A percentile compares a stretch with the other conserved stretches of the same genome.
phyloP scores from a whole-genome alignment of 495 filamentous ascomycete species.

The Aspergillus ellipticus region DNA sequence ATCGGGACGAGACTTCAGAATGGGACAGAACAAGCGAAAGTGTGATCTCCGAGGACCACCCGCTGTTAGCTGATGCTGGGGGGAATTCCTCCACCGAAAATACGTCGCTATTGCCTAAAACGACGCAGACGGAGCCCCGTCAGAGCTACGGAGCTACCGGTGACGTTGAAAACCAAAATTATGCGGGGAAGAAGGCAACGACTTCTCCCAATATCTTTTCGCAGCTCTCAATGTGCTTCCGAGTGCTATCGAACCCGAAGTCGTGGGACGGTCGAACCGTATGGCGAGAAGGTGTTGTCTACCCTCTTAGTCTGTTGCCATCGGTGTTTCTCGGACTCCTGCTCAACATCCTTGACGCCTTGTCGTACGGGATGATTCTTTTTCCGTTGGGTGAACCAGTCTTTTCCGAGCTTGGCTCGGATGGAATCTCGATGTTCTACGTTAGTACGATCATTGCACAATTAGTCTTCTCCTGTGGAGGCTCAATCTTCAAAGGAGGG shows the following conservation, averaged over 20 bases:
- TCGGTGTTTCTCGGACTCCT: slow-evolving; percentile 85
- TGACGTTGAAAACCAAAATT: slow-evolving; percentile 40
- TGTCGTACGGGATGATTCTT: slow-evolving; percentile 96
- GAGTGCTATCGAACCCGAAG: slow-evolving; percentile 53
- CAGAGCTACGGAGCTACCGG: slow-evolving; percentile 29
- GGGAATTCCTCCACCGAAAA: slow-evolving; percentile 31
- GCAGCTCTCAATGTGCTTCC: slow-evolving; percentile 23
- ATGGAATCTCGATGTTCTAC: slow-evolving; percentile 98
- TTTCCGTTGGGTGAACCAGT: slow-evolving; percentile 85
- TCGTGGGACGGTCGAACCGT: slow-evolving; percentile 65
- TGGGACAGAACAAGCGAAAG: slow-evolving; percentile 4
- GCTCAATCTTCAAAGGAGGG: slow-evolving; percentile 85
- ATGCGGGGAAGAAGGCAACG: slow-evolving; percentile 7
- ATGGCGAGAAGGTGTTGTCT: slow-evolving; percentile 59
- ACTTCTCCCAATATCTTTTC: slow-evolving; percentile 19
- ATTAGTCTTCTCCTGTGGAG: slow-evolving; percentile 79
- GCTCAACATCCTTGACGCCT: slow-evolving; percentile 87
- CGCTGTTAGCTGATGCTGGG: background rate
- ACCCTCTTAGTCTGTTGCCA: slow-evolving; percentile 68
- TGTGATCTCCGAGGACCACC: slow-evolving; percentile 3
- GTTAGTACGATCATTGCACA: slow-evolving; percentile 95
- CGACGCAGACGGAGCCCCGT: slow-evolving; percentile 18
- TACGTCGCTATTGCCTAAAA: slow-evolving; percentile 41
- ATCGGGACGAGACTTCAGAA: slow-evolving; percentile 20
- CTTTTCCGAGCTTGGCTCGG: slow-evolving; percentile 78